phyloP scores from a whole-genome alignment of 192 early-diverging fungal genomes.

The Backusella mclennaniae region DNA sequence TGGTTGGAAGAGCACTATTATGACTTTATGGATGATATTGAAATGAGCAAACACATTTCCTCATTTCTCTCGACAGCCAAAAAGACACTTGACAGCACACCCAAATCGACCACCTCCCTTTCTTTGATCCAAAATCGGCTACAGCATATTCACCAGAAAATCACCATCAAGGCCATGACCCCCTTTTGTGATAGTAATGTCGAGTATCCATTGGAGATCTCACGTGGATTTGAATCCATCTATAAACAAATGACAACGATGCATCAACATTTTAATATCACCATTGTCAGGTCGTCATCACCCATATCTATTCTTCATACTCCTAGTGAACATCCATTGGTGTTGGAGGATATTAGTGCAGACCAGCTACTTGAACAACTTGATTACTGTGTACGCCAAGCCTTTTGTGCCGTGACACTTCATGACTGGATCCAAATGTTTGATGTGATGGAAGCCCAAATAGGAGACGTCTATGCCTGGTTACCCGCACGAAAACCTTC shows the following conservation, averaged over 20 bases:
- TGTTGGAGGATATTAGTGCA: conserved; percentile 11
- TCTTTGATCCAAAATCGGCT: neutral
- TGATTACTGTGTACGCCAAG: conserved; percentile 29
- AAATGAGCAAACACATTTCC: neutral
- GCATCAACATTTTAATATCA: neutral
- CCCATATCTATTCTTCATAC: neutral
- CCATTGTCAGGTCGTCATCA: neutral
- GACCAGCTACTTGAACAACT: conserved; percentile 26
- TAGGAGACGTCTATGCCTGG: conserved; percentile 44
- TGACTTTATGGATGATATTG: conserved; percentile 62
- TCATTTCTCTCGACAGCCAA: conserved; percentile 10
- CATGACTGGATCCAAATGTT: conserved; percentile 49
- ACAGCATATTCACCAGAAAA: neutral
- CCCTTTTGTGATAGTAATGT: conserved; percentile 20
- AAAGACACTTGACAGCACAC: neutral
- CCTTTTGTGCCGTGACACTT: conserved; percentile 32
- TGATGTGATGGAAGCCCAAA: conserved; percentile 48
- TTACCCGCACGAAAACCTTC: conserved; percentile 32
- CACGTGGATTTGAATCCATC: conserved; percentile 8
- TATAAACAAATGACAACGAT: conserved; percentile 20
- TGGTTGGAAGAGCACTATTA: conserved; percentile 59
- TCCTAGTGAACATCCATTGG: neutral
- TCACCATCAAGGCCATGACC: conserved; percentile 5
- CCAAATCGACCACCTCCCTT: neutral
- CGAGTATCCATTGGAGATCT: conserved; percentile 7